Evolutionary conservation across 345 rosid species (phyloP).

Genomic region (Citrus mangshanensis): DNA sequence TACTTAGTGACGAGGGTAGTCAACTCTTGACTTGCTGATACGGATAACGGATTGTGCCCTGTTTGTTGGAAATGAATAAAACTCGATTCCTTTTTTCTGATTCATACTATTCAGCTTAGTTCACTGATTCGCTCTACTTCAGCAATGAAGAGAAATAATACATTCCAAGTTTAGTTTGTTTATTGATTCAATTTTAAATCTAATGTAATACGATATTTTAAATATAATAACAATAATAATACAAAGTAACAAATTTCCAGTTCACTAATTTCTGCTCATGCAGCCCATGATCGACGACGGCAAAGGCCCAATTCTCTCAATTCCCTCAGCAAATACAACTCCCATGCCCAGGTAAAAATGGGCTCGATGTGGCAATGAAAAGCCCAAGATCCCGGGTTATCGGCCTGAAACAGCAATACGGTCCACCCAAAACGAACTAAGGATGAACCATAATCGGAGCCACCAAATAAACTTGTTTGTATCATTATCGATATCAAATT

Average conservation of each 20-base stretch:
- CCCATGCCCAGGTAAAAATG: conserved; percentile 78
- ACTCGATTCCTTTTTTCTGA: too few species aligned
- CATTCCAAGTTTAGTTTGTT: too few species aligned
- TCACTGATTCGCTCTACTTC: too few species aligned
- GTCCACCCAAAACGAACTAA: conserved; percentile 51
- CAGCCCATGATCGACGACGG: conserved; percentile 69
- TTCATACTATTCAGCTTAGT: too few species aligned
- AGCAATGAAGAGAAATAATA: too few species aligned
- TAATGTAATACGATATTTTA: too few species aligned
- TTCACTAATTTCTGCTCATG: conserved; percentile 12
- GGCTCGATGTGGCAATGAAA: conserved; percentile 81
- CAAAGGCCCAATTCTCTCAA: conserved; percentile 39
- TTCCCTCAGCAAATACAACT: conserved; percentile 55
- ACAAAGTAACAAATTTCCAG: neutral
- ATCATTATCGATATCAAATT: conserved; percentile 47
- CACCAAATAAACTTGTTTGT: conserved; percentile 43
- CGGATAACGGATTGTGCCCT: too few species aligned
- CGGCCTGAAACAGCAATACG: conserved; percentile 54
- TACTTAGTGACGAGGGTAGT: too few species aligned
- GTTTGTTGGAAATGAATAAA: too few species aligned
- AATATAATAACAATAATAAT: too few species aligned
- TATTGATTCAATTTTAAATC: too few species aligned
- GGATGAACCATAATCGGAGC: conserved; percentile 65
- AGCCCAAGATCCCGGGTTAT: conserved; percentile 72
- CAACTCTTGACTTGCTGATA: too few species aligned